Evolutionary conservation across 2,329 filamentous ascomycete genomes (phyloP), one percentile per base, ranked within the genome.

Genomic region (Sporothrix luriei): DNA sequence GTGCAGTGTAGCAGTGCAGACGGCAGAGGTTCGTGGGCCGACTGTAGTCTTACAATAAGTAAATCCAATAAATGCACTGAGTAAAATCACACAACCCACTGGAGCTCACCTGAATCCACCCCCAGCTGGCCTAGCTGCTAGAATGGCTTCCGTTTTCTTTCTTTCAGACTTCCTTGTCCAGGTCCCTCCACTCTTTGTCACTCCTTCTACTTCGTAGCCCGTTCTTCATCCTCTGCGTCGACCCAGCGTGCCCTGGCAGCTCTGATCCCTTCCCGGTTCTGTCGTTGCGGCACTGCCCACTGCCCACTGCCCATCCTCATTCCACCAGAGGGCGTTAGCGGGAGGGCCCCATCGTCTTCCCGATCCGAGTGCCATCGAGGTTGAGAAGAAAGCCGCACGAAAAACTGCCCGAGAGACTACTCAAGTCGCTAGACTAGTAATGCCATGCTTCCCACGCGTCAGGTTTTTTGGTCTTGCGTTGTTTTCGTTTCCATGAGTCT

Each of bases 251-350:
- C 19, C 40, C 54, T 29, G 26, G 9, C 57, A 46, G 29, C 21
- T 24, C 24, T 59, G 48, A 21, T 69, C 51, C 19, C n/a, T 65
- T 57, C 49, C 43, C 57, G n/a, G 13, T 66, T 13, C 2, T 57
- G 21, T 43, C 43, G 64, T 70, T 67, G 67, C 24, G 46, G 54
- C 46, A 24, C 49, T 66, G 68, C 68, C 61, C 68, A 70, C n/a
- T n/a, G n/a, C n/a, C n/a, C 46, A 24, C 49, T 66, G 68, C 68
- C 61, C 68, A 70, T 70, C 64, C 54, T 70, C 69, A 70, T 70
- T 70, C 69, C 16, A 64, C 16, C 61, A 64, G 38, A 26, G 38
- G 61, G 43, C 61, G 13, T 64, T 49, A 21, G 43, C 24, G 38
- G 38, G 57, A 46, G 4, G 38, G 43, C 61, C 40, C 59, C 59